Conservation (phyloP, 1,284 basidiomycete species). For the Tranzscheliella williamsii region DNA sequence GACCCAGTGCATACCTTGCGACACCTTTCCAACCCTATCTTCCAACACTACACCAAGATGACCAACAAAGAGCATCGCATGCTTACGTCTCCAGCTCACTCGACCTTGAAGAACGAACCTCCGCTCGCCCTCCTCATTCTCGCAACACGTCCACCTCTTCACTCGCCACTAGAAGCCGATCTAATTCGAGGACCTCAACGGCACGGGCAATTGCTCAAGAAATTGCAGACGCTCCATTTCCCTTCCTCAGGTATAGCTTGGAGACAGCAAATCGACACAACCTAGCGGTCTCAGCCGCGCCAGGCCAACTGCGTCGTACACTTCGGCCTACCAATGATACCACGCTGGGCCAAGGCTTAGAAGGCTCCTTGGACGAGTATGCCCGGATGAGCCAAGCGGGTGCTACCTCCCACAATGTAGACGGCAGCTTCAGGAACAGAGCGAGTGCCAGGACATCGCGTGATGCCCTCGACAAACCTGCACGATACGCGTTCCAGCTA, state of each 20-base stretch:
- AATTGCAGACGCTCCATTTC: conserved; percentile 29
- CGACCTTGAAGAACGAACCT: conserved; percentile 11
- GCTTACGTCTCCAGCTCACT: conserved; percentile 17
- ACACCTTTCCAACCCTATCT: conserved; percentile 27
- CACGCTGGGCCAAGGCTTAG: conserved; percentile 6
- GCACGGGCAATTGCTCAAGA: conserved; percentile 28
- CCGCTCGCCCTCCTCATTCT: conserved; percentile 4
- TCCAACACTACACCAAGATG: conserved; percentile 12
- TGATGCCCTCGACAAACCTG: conserved; percentile 10
- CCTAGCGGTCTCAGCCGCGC: background rate
- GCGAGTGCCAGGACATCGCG: conserved; percentile 1
- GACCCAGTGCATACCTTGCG: conserved; percentile 2
- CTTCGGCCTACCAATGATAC: conserved; percentile 1
- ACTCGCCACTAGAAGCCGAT: conserved; percentile 5
- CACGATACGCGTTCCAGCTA: conserved; percentile 46
- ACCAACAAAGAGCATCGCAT: conserved; percentile 12
- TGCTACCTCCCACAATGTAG: conserved; percentile 3
- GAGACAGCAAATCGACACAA: conserved; percentile 15
- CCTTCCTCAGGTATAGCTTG: conserved; percentile 20
- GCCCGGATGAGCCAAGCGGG: conserved; percentile 38
- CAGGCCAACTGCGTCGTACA: background rate
- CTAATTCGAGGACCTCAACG: conserved; percentile 17
- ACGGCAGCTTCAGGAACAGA: background rate
- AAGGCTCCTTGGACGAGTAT: conserved; percentile 33
- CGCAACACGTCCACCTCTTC: conserved; percentile 12